Evolutionary conservation across 768 basidiomycete species (phyloP).

Genomic region (Lentinula guzmanii): DNA sequence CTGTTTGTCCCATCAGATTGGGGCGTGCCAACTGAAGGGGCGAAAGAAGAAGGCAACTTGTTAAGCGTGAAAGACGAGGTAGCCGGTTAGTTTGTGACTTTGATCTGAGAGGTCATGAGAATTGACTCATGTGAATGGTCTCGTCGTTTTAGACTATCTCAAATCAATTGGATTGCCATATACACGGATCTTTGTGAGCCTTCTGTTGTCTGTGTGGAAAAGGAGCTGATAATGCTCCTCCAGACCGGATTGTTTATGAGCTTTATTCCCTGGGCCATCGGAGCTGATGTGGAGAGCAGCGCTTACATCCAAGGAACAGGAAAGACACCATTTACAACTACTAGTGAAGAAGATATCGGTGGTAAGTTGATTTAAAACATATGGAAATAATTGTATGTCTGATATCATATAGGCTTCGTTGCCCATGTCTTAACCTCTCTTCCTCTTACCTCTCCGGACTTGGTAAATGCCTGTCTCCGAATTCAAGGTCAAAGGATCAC

Average conservation of each 20-base stretch:
- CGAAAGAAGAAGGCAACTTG: conserved; percentile 16
- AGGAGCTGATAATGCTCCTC: conserved; percentile 23
- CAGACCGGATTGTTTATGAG: conserved; percentile 13
- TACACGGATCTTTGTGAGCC: conserved; percentile 24
- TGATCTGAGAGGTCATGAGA: no score
- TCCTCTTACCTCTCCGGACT: conserved; percentile 13
- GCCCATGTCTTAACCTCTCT: conserved; percentile 27
- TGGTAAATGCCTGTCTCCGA: conserved; percentile 25
- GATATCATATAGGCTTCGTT: conserved; percentile 21
- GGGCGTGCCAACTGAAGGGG: conserved; percentile 26
- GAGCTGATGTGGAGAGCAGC: conserved; percentile 17
- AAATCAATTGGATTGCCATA: conserved; percentile 22
- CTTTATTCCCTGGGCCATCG: conserved; percentile 20
- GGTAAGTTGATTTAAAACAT: conserved; percentile 12
- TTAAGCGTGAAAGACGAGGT: conserved; percentile 19
- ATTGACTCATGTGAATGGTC: neutral
- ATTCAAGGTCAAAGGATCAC: conserved; percentile 25
- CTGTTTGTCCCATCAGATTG: conserved; percentile 33
- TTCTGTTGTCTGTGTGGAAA: neutral
- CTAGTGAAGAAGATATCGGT: conserved; percentile 25
- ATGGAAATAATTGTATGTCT: neutral
- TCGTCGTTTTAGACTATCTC: conserved; percentile 17
- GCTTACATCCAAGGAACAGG: conserved; percentile 24
- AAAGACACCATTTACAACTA: conserved; percentile 19
- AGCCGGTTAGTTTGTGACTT: conserved; percentile 16